Percentiles rank a stretch among this genome's conserved stretches.
phyloP scores from a whole-genome alignment of 805 yeast species.

The Nakazawaea siamensis region DNA sequence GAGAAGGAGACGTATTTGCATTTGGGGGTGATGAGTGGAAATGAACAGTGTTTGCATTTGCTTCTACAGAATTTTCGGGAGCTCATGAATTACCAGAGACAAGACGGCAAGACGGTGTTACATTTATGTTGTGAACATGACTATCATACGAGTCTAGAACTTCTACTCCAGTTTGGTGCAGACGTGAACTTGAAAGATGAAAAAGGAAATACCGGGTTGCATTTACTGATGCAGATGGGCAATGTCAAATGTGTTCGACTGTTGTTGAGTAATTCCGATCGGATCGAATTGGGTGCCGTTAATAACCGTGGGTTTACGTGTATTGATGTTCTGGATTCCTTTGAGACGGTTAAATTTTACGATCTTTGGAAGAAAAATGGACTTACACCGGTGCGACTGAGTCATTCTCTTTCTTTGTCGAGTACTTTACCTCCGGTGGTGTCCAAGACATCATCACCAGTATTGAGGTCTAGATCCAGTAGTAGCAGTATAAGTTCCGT shows the following conservation, averaged over 20 bases:
- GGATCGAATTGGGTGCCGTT: slow-evolving; percentile 36
- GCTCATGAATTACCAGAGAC: slow-evolving; percentile 40
- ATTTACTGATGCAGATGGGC: slow-evolving; percentile 71
- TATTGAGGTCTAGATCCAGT: too few relatives aligned
- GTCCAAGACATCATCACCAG: too few relatives aligned
- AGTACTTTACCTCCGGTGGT: too few relatives aligned
- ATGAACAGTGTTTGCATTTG: slow-evolving; percentile 65
- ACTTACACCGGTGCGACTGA: too few relatives aligned
- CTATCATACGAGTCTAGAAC: slow-evolving; percentile 44
- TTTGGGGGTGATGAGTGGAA: slow-evolving; percentile 53
- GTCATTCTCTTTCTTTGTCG: too few relatives aligned
- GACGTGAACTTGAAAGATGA: slow-evolving; percentile 64
- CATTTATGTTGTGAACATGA: slow-evolving; percentile 60
- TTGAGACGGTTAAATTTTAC: slow-evolving; percentile 28
- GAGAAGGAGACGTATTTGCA: slow-evolving; percentile 62
- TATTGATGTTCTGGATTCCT: slow-evolving; percentile 47
- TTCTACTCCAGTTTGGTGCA: slow-evolving; percentile 69
- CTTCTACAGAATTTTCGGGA: slow-evolving; percentile 58
- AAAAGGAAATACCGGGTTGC: slow-evolving; percentile 77
- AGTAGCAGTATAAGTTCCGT: too few relatives aligned
- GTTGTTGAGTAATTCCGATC: slow-evolving; percentile 28
- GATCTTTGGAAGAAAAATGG: slow-evolving; percentile 1
- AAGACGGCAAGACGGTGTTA: slow-evolving; percentile 50
- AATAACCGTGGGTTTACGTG: slow-evolving; percentile 64
- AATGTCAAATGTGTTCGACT: slow-evolving; percentile 47